Conservation (phyloP, 2,329 filamentous ascomycete species). For the Trichoderma sp. region DNA sequence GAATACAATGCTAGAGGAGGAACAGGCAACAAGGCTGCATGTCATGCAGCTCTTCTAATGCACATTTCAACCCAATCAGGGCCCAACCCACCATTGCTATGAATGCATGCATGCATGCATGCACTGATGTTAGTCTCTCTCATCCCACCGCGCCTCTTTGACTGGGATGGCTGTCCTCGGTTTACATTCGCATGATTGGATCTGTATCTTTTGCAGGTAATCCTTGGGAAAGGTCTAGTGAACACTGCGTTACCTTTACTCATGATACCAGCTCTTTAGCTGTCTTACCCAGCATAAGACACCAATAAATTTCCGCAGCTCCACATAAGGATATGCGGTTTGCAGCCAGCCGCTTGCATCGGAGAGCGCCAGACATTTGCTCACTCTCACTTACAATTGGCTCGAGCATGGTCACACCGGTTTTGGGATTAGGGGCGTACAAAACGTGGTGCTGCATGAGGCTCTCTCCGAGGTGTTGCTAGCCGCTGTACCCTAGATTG, state of each 20-base stretch:
- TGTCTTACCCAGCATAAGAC: not conserved
- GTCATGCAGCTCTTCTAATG: not conserved
- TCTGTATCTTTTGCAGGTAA: not conserved
- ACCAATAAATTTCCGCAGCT: not conserved
- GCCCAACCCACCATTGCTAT: not conserved
- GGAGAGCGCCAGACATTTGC: not conserved
- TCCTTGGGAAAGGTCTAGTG: not conserved
- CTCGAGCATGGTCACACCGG: not conserved
- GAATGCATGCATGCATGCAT: not conserved
- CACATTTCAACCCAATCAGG: slow-evolving; percentile 16
- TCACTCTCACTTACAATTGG: not conserved
- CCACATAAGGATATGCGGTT: not conserved
- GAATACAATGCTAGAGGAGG: not conserved
- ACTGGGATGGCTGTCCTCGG: not conserved
- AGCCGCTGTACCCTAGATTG: not conserved
- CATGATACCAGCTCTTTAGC: not conserved
- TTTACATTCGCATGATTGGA: not conserved
- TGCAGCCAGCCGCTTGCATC: not conserved
- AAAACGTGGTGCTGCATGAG: not conserved
- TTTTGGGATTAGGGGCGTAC: not conserved
- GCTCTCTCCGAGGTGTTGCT: not conserved
- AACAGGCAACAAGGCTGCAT: slow-evolving; percentile 3
- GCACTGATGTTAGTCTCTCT: not conserved
- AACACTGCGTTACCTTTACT: not conserved
- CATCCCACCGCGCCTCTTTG: not conserved